Conservation (phyloP, 73 alveolate genomes). For the Paramecium sonneborni region DNA sequence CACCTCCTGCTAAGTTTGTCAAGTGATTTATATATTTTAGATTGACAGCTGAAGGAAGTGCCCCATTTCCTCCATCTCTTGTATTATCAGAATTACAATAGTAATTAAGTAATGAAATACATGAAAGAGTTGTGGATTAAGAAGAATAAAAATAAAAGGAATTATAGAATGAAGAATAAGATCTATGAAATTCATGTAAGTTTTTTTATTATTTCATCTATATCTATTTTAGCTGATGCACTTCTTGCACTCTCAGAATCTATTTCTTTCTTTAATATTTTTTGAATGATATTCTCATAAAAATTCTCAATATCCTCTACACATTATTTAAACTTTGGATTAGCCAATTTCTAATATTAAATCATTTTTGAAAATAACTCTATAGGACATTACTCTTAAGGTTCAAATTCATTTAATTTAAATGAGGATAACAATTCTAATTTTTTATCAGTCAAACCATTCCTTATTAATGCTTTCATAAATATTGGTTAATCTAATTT, state of each 20-base stretch:
- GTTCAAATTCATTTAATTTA: neutral
- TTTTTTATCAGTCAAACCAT: neutral
- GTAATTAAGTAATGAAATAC: neutral
- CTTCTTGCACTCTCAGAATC: neutral
- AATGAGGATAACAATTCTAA: neutral
- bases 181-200: neutral
- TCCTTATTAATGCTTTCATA: neutral
- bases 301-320: neutral
- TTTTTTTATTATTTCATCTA: neutral
- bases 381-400: neutral
- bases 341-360: neutral
- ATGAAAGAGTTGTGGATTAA: neutral
- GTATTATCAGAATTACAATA: neutral
- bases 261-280: neutral
- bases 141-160: neutral
- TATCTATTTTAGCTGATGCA: neutral
- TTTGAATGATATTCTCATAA: neutral
- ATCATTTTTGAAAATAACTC: neutral
- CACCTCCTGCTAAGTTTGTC: neutral
- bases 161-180: neutral
- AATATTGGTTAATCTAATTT: neutral
- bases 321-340: neutral
- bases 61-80: constrained; percentile 5
- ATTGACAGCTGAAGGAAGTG: constrained; percentile 26
- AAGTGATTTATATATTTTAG: neutral